Evolutionary conservation across 148 eudicot species (phyloP), one percentile per base, ranked within the genome.

Genomic region (Rhododendron vialii): DNA sequence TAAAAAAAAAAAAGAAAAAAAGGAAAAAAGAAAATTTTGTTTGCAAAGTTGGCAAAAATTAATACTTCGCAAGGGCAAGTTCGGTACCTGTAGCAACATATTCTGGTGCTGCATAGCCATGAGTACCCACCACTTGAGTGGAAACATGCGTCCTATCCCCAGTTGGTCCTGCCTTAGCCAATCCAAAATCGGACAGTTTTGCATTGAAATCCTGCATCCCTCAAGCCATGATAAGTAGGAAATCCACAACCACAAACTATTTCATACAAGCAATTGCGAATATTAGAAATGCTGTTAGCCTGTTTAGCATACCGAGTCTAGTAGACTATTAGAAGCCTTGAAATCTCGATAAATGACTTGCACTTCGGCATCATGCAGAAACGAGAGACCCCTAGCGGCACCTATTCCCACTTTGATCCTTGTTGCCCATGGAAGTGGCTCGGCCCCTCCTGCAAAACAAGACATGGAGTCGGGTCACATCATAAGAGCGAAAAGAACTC

Each of bases 61-160:
- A 43, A 76, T 41, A 82, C 77, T 57, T 71, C 24, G 6, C 14
- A 61, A 13, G 65, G 73, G 78, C 47, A 67, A 55, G 81, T 24
- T 48, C 9, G 78, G 3, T 36, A 94, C 94, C 95, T 89, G 95
- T 93, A 87, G 95, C 95, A 26, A 93, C 93, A 90, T 92, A 93
- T 81, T 93, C 95, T 3, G 93, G 96, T 67, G 97, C 95, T 28
- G 97, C 97, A 86, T 94, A 94, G 18, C 98, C 98, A 82, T 91
- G 92, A 86, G 95, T 93, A 59, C 98, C 98, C 94, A 94, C 90
- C 65, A 94, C 98, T 88, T 89, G 95, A 85, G 98, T 94, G 33
- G 98, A 93, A 78, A 93, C 96, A 84, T 94, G 96, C 61, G 96
- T 93, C 88, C 88, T 90, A 80, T 94, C 98, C 35, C 95, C 95